A percentile compares a stretch with the other conserved stretches of the same genome.
phyloP scores from a whole-genome alignment of 2,329 filamentous ascomycete species.

The Fusarium xylarioides region DNA sequence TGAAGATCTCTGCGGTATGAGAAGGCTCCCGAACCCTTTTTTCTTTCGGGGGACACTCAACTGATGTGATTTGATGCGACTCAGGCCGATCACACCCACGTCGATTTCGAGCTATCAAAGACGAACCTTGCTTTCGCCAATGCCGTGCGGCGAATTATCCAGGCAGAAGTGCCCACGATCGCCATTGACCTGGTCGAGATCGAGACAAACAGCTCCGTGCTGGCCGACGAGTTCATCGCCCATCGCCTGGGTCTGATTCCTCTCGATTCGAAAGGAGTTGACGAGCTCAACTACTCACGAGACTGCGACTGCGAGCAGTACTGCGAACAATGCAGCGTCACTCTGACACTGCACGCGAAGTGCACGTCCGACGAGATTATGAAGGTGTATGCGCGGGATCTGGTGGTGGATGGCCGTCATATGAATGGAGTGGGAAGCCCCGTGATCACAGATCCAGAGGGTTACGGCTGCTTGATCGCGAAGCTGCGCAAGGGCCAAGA shows the following conservation, averaged over 20 bases:
- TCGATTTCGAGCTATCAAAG: slow-evolving; percentile 91
- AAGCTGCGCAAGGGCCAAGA: slow-evolving; percentile 93
- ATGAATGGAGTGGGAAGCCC: slow-evolving; percentile 83
- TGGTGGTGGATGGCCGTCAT: slow-evolving; percentile 76
- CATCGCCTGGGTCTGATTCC: slow-evolving; percentile 93
- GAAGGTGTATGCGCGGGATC: slow-evolving; percentile 91
- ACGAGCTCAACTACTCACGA: slow-evolving; percentile 84
- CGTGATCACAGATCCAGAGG: slow-evolving; percentile 83
- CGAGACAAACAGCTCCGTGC: slow-evolving; percentile 91
- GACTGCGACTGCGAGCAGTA: slow-evolving; percentile 97
- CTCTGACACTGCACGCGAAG: slow-evolving; percentile 83
- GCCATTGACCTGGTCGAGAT: slow-evolving; percentile 96
- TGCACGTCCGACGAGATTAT: slow-evolving; percentile 89
- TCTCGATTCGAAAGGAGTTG: slow-evolving; percentile 83
- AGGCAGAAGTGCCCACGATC: slow-evolving; percentile 92
- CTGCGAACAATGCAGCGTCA: slow-evolving; percentile 91
- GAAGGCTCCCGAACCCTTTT: slow-evolving; percentile 4
- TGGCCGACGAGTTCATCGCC: slow-evolving; percentile 94
- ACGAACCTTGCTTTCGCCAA: slow-evolving; percentile 94
- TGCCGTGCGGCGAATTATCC: slow-evolving; percentile 87
- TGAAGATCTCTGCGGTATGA: slow-evolving; percentile 69
- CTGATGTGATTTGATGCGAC: slow-evolving; percentile 38
- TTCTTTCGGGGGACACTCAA: slow-evolving; percentile 5
- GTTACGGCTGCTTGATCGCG: slow-evolving; percentile 84
- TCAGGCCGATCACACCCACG: slow-evolving; percentile 80